A percentile compares a stretch with the other conserved stretches of the same genome.
Conservation (phyloP, 2,329 filamentous ascomycete genomes). For the Phyllosticta citribraziliensis region DNA sequence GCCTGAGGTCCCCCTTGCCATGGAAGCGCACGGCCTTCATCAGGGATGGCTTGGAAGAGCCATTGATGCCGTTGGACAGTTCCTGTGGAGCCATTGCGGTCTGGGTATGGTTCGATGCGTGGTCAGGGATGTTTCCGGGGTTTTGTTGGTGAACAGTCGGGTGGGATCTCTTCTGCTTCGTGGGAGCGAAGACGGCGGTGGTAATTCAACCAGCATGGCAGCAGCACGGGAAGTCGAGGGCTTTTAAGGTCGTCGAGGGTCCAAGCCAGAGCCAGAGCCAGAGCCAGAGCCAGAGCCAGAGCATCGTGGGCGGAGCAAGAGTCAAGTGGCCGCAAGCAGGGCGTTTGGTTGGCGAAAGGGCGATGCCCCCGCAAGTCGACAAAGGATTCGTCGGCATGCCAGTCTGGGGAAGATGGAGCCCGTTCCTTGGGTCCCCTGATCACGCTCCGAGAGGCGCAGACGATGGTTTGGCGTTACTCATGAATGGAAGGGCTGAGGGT, state of each 20-base stretch:
- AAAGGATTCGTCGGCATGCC: not conserved
- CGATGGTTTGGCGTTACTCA: not conserved
- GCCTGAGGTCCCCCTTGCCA: conserved; percentile 34
- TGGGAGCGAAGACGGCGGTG: not conserved
- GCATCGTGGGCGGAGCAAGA: not conserved
- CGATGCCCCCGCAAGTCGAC: not conserved
- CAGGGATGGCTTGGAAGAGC: conserved; percentile 11
- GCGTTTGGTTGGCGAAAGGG: not conserved
- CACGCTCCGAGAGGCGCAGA: not conserved
- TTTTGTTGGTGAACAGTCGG: not conserved
- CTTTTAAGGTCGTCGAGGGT: not conserved
- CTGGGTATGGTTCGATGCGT: not conserved
- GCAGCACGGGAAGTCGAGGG: not conserved
- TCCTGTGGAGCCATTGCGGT: not conserved
- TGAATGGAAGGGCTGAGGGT: not conserved
- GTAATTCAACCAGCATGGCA: not conserved
- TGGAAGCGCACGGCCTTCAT: conserved; percentile 41
- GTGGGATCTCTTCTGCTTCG: not conserved
- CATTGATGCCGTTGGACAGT: not conserved
- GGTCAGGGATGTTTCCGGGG: not conserved
- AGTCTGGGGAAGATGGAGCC: not conserved
- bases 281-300: not conserved
- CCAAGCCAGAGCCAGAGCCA: not conserved
- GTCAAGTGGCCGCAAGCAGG: not conserved
- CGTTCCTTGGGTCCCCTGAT: not conserved